phyloP scores from a whole-genome alignment of 2,329 filamentous ascomycete genomes.

The Penicillium sp. region DNA sequence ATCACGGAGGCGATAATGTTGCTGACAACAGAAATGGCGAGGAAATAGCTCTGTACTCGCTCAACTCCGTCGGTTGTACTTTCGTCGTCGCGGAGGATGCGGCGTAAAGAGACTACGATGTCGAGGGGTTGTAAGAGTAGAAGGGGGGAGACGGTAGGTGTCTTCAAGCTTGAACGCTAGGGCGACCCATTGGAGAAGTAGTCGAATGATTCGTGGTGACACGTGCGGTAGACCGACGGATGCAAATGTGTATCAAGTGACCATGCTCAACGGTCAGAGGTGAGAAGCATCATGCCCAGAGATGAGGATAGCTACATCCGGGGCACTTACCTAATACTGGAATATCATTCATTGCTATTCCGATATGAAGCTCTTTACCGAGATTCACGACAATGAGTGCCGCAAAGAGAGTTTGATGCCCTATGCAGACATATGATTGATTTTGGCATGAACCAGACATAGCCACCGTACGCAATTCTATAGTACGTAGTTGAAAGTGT shows the following conservation, averaged over 20 bases:
- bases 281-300: not conserved
- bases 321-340: not conserved
- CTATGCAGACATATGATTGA: not conserved
- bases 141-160: constrained; percentile 57
- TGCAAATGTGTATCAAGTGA: constrained; percentile 53
- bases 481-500: not conserved
- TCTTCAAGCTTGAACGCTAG: constrained; percentile 62
- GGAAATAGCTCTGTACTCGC: constrained; percentile 65
- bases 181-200: constrained; percentile 58
- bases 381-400: not conserved
- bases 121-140: constrained; percentile 57
- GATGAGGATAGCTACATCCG: not conserved
- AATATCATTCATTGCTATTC: not conserved
- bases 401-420: not conserved
- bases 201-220: constrained; percentile 51
- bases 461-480: not conserved
- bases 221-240: constrained; percentile 54
- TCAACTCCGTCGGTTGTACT: constrained; percentile 54
- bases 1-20: constrained; percentile 68
- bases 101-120: constrained; percentile 60
- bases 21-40: constrained; percentile 66
- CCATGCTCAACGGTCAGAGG: constrained; percentile 45
- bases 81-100: constrained; percentile 52
- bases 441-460: not conserved
- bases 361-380: not conserved